These are phyloP conservation scores for Dichotomopilus funicola DNA, from an alignment of 2,329 filamentous ascomycete genomes.

Conservation along the genomic window DNA sequence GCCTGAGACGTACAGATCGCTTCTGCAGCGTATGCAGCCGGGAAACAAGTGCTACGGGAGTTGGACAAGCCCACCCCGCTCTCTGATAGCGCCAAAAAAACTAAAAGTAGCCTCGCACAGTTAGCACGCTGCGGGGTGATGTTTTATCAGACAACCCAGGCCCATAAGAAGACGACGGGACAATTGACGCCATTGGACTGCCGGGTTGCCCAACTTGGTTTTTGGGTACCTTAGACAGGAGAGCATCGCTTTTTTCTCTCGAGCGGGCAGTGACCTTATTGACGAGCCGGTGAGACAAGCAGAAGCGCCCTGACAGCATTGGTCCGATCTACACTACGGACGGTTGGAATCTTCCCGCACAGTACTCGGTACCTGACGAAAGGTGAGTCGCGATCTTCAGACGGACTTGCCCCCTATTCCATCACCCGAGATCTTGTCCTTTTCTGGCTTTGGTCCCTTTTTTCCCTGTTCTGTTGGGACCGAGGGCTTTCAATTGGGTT, in stretches of 20 bases:
- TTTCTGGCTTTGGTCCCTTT: neutral
- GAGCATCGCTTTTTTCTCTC: neutral
- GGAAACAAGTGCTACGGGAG: too few relatives aligned
- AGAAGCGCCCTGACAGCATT: neutral
- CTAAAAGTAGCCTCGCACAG: too few relatives aligned
- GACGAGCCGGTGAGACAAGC: too few relatives aligned
- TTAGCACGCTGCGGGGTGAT: too few relatives aligned
- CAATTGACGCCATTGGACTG: neutral
- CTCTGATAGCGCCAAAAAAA: too few relatives aligned
- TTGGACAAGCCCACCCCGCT: too few relatives aligned
- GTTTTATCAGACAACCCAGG: too few relatives aligned
- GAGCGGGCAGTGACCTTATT: too few relatives aligned
- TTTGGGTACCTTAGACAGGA: neutral
- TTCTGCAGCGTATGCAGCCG: too few relatives aligned
- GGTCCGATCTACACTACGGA: neutral
- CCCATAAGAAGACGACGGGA: too few relatives aligned
- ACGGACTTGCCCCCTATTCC: neutral
- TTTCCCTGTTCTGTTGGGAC: neutral
- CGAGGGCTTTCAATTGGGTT: neutral
- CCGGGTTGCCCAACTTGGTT: slow-evolving; percentile 5
- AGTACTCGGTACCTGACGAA: neutral
- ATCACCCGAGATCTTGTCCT: neutral
- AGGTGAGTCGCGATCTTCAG: slow-evolving; percentile 1
- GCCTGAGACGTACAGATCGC: too few relatives aligned
- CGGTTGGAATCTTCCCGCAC: too few relatives aligned